These are phyloP conservation scores for Aegle marmelos DNA, from an alignment of 345 rosid genomes.

Conservation along the genomic window DNA sequence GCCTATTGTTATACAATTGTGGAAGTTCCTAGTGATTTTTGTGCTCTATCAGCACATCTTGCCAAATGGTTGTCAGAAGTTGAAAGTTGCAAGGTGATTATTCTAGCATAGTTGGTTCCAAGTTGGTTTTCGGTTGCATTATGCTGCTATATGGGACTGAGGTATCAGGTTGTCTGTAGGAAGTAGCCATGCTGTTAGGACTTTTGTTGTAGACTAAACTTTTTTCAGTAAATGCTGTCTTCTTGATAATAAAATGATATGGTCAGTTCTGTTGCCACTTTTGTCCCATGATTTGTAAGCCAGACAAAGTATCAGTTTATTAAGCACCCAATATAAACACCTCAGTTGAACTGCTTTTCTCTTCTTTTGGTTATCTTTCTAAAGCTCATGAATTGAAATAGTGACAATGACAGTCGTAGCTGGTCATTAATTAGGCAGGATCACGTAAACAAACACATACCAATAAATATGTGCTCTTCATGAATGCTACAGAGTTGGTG, in stretches of 20 bases:
- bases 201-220: not conserved
- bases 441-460: not conserved
- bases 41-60: conserved; percentile 57
- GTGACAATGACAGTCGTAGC: not conserved
- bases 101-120: conserved; percentile 11
- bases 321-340: not conserved
- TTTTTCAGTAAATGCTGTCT: not conserved
- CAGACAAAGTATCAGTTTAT: not conserved
- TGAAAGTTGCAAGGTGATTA: conserved; percentile 71
- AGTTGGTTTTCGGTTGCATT: conserved; percentile 3
- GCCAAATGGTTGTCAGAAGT: conserved; percentile 80
- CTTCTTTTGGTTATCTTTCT: not conserved
- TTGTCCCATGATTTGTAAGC: not conserved
- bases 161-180: not conserved
- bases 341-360: conserved; percentile 1
- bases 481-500: not conserved
- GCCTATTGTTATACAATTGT: conserved; percentile 69
- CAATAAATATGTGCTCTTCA: not conserved
- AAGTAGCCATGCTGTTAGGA: not conserved
- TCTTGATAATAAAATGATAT: not conserved
- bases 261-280: conserved; percentile 5
- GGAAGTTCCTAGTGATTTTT: conserved; percentile 56
- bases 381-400: not conserved
- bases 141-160: not conserved
- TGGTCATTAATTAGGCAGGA: not conserved